A percentile compares a stretch with the other conserved stretches of the same genome.
phyloP scores from a whole-genome alignment of 164 flowering plant genomes.

The Nymphaea thermarum region DNA sequence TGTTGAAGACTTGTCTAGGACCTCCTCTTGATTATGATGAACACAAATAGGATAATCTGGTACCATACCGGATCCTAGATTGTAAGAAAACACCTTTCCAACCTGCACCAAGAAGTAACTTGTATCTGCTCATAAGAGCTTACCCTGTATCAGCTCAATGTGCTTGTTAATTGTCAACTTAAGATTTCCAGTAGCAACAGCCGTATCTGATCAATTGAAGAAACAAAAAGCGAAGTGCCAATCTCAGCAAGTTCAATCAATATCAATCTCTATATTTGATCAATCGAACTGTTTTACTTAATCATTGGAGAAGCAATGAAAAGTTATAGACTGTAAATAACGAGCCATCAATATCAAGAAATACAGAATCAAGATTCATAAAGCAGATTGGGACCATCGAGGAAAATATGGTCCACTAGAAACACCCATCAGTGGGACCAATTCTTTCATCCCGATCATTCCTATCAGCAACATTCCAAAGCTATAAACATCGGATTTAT shows the following conservation, averaged over 20 bases:
- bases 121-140: neutral
- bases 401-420: constrained; percentile 1
- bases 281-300: no score
- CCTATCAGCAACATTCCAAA: constrained; percentile 4
- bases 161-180: no score
- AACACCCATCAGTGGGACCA: neutral
- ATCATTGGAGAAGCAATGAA: no score
- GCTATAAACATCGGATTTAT: constrained; percentile 10
- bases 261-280: no score
- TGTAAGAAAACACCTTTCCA: constrained; percentile 48
- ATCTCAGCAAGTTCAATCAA: no score
- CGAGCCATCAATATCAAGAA: no score
- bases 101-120: constrained; percentile 32
- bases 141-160: neutral
- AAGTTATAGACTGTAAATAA: no score
- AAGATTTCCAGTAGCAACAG: no score
- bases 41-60: constrained; percentile 48
- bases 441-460: neutral
- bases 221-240: no score
- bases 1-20: constrained; percentile 16
- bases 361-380: no score
- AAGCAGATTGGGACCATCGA: no score
- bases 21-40: constrained; percentile 33
- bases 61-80: constrained; percentile 29
- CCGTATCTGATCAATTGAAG: no score